phyloP scores from a whole-genome alignment of 805 yeast species.

The Ogataea siamensis region DNA sequence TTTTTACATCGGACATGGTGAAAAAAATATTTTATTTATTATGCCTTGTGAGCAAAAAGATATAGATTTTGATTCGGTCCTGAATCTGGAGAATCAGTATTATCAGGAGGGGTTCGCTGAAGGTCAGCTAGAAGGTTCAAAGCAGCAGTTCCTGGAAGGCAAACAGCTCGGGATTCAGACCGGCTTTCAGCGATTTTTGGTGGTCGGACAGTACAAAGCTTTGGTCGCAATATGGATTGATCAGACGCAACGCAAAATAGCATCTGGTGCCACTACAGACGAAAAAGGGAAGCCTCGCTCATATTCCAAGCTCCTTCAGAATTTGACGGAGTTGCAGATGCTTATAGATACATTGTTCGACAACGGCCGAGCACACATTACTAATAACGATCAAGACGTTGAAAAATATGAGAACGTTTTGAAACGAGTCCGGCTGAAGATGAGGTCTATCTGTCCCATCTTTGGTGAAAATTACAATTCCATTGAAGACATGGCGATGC shows the following conservation, averaged over 20 bases:
- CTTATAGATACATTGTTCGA: constrained; percentile 24
- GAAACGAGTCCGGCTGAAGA: constrained; percentile 28
- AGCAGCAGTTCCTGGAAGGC: constrained; percentile 68
- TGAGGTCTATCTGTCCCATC: constrained; percentile 27
- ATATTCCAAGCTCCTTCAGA: constrained; percentile 17
- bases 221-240: constrained; percentile 42
- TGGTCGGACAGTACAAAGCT: constrained; percentile 67
- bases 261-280: constrained; percentile 2
- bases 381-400: constrained; percentile 31
- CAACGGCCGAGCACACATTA: constrained; percentile 17
- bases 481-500: constrained; percentile 21
- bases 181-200: constrained; percentile 65
- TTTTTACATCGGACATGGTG: constrained; percentile 20
- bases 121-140: constrained; percentile 61
- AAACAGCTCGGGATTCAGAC: constrained; percentile 81
- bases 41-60: constrained; percentile 32
- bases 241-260: constrained; percentile 11
- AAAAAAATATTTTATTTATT: constrained; percentile 1
- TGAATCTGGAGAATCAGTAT: constrained; percentile 59
- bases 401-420: constrained; percentile 27
- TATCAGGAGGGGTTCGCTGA: constrained; percentile 71
- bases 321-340: constrained; percentile 19
- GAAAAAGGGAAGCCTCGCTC: constrained; percentile 20
- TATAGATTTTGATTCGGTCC: constrained; percentile 52
- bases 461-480: constrained; percentile 24